Base-by-base conservation (phyloP, 1,284 basidiomycete species). In the Rhizoctonia solani region DNA sequence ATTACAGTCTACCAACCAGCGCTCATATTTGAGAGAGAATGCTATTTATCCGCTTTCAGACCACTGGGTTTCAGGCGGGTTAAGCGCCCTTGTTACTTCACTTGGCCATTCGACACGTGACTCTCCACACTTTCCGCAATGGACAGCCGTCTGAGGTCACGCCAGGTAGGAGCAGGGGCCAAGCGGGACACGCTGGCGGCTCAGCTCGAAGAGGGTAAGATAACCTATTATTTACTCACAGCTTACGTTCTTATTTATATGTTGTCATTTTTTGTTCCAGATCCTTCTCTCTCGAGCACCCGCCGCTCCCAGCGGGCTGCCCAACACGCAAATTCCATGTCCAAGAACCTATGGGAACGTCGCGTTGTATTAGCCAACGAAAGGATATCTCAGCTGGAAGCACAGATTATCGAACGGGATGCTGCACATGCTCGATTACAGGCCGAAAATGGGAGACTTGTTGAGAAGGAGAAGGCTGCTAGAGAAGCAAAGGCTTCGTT, bases 341-440 rank as follows among this genome's bases (percentile, higher is more conserved):
- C 83, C 1, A 82, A 84, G 68, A 80, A 86, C 2, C 78, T 82
- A 0, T 79, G 88, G 19, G 87, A 89, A 73, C 78, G 88, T 14
- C 83, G 86, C 71, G 79, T 89, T 0, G 77, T 84, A 4, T 76
- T 83, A 1, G 79, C 82, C 0, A 83, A 88, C 69, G 81, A 85
- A 6, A 32, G 61, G 14, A 65, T 65, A 41, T 21, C 61, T 3
- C 61, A 65, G 19, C 61, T 65, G 1, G 61, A 65, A 44, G 49
- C 49, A 5, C 61, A 65, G n/a, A 42, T 65, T 19, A 37, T 46
- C 2, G 61, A 65, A 16, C 50, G 61, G 14, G 61, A 65, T 21
- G 30, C 34, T 6, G 30, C 34, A 14, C 25, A 53, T 52, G 50
- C 49, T 3, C 21, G 61, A 25, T 25, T 65, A 6, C 49, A 65